Evolutionary conservation across 176 grass and related monocot species (phyloP).

Genomic region (Avena atlantica): DNA sequence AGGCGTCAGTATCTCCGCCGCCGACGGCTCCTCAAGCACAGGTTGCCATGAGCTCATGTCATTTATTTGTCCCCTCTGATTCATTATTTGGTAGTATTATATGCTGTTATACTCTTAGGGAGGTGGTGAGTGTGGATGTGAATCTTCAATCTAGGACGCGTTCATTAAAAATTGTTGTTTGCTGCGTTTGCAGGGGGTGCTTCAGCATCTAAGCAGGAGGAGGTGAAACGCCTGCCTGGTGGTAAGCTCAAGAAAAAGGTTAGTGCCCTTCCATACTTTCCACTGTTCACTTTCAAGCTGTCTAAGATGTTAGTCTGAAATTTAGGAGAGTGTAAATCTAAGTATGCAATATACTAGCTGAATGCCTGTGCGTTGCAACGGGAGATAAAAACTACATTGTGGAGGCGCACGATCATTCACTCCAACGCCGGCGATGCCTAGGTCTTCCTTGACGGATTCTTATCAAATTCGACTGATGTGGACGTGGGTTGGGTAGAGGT

Average conservation of each 20-base stretch:
- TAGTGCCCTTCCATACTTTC: not conserved
- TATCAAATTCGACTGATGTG: too few species aligned
- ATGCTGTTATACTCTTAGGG: not conserved
- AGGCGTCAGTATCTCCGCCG: constrained; percentile 73
- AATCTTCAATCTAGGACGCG: not conserved
- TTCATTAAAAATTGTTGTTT: not conserved
- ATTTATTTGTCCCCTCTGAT: not conserved
- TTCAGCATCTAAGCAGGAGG: constrained; percentile 74
- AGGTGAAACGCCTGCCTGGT: constrained; percentile 93
- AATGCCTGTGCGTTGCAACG: too few species aligned
- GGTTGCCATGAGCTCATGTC: not conserved
- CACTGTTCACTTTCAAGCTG: not conserved
- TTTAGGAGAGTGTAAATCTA: not conserved
- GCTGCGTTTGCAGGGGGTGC: constrained; percentile 57
- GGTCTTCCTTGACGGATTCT: too few species aligned
- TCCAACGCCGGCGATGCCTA: too few species aligned
- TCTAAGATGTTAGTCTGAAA: not conserved
- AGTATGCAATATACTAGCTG: not conserved
- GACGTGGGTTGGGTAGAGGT: too few species aligned
- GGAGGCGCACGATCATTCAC: too few species aligned
- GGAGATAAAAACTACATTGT: too few species aligned
- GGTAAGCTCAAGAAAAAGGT: constrained; percentile 99
- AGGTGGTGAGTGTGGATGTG: not conserved
- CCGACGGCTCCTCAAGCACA: constrained; percentile 47
- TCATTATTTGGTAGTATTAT: not conserved